Evolutionary conservation across 2,329 filamentous ascomycete genomes (phyloP).

Genomic region (Botrytis aclada): DNA sequence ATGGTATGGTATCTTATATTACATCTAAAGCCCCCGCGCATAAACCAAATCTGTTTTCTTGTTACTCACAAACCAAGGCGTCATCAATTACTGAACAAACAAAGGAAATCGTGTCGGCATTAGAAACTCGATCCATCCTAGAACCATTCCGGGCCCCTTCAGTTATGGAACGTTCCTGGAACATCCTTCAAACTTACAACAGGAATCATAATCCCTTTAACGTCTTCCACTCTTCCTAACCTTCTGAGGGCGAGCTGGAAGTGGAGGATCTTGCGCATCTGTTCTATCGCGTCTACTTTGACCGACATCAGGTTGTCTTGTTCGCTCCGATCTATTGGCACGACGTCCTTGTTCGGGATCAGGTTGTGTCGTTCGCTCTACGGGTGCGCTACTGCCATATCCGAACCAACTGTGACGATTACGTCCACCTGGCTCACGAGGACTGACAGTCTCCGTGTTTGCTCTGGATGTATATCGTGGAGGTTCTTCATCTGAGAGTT

Average conservation of each 20-base stretch:
- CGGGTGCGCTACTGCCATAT: constrained; percentile 28
- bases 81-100: constrained; percentile 13
- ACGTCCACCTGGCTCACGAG: constrained; percentile 17
- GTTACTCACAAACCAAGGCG: constrained; percentile 6
- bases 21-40: not conserved
- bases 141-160: not conserved
- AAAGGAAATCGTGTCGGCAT: constrained; percentile 15
- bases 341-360: constrained; percentile 33
- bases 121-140: not conserved
- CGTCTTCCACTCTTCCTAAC: constrained; percentile 16
- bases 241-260: constrained; percentile 9
- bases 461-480: constrained; percentile 31
- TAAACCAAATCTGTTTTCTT: not conserved
- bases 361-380: constrained; percentile 35
- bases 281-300: constrained; percentile 21
- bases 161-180: not conserved
- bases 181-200: not conserved
- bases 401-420: constrained; percentile 35
- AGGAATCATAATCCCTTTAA: not conserved
- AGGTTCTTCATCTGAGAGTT: constrained; percentile 31
- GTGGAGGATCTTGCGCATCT: constrained; percentile 1
- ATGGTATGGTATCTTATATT: constrained; percentile 14
- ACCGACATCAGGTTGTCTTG: constrained; percentile 35
- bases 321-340: constrained; percentile 34
- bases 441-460: constrained; percentile 22